A percentile compares a stretch with the other conserved stretches of the same genome.
These are phyloP conservation scores for Tolypocladium tropicale DNA, from an alignment of 2,329 filamentous ascomycete genomes.

Conservation along the genomic window DNA sequence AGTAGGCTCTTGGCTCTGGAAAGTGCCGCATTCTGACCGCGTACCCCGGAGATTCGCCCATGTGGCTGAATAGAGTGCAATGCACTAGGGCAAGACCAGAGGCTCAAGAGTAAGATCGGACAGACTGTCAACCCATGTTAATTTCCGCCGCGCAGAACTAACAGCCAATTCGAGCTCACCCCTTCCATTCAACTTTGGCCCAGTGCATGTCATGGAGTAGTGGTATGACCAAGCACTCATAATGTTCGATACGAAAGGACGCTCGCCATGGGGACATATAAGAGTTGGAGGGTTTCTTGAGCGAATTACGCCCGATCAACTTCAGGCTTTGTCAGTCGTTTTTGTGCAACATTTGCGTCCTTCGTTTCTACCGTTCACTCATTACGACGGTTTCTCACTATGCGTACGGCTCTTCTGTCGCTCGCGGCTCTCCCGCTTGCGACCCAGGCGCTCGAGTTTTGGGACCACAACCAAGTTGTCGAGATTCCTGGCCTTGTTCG, in stretches of 20 bases:
- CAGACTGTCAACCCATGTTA: not conserved
- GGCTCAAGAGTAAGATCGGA: not conserved
- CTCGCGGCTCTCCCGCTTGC: constrained; percentile 6
- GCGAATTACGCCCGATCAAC: not conserved
- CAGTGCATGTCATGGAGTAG: too few relatives aligned
- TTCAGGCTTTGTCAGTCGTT: not conserved
- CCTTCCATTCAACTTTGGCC: not conserved
- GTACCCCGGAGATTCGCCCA: too few relatives aligned
- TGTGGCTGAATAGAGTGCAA: too few relatives aligned
- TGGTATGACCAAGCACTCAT: too few relatives aligned
- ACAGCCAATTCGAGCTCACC: not conserved
- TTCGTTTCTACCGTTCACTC: constrained; percentile 3
- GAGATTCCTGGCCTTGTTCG: constrained; percentile 3
- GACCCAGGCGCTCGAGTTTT: constrained; percentile 1
- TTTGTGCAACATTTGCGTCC: not conserved
- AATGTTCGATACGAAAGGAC: too few relatives aligned
- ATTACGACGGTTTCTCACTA: constrained; percentile 5
- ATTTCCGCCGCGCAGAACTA: not conserved
- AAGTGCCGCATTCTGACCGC: too few relatives aligned
- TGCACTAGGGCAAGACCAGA: too few relatives aligned
- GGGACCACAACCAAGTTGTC: not conserved
- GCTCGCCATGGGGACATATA: too few relatives aligned
- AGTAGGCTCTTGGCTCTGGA: too few relatives aligned
- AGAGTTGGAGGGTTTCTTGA: too few relatives aligned
- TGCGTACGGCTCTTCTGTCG: constrained; percentile 6